These are phyloP conservation scores for Acacia concinna DNA, from an alignment of 331 rosid species.

Conservation along the genomic window DNA sequence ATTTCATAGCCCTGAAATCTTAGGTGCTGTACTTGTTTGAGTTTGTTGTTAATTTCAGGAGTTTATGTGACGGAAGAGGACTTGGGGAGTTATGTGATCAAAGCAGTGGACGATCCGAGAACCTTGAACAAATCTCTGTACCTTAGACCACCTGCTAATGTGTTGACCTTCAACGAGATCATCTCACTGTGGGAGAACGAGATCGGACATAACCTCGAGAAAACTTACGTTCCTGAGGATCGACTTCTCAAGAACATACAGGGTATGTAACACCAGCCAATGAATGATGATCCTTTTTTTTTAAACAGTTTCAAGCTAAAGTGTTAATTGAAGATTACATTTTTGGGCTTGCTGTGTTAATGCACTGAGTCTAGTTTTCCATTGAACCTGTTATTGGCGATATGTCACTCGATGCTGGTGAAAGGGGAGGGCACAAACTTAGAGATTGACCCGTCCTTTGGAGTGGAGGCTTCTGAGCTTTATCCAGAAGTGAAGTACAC, in stretches of 20 bases:
- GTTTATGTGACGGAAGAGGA: constrained; percentile 43
- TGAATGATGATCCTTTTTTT: not conserved
- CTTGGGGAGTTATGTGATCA: constrained; percentile 44
- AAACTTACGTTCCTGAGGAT: not conserved
- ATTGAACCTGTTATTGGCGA: not conserved
- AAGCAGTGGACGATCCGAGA: constrained; percentile 60
- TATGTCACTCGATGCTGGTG: not conserved
- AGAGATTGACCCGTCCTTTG: not conserved
- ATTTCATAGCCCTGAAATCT: not conserved
- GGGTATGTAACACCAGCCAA: not conserved
- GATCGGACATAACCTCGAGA: not conserved
- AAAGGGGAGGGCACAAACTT: not conserved
- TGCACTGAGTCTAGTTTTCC: not conserved
- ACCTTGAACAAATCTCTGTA: constrained; percentile 51
- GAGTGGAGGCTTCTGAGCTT: constrained; percentile 1
- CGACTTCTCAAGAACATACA: not conserved
- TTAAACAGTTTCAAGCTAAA: not conserved
- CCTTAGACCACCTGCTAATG: constrained; percentile 30
- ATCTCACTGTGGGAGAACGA: constrained; percentile 6
- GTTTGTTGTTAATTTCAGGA: constrained; percentile 23
- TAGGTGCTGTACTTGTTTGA: not conserved
- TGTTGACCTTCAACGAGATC: not conserved
- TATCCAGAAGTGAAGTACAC: not conserved
- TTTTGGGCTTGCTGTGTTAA: not conserved
- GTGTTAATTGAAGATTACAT: not conserved